phyloP scores from a whole-genome alignment of 305 asterid species.

The Fraxinus greggii region DNA sequence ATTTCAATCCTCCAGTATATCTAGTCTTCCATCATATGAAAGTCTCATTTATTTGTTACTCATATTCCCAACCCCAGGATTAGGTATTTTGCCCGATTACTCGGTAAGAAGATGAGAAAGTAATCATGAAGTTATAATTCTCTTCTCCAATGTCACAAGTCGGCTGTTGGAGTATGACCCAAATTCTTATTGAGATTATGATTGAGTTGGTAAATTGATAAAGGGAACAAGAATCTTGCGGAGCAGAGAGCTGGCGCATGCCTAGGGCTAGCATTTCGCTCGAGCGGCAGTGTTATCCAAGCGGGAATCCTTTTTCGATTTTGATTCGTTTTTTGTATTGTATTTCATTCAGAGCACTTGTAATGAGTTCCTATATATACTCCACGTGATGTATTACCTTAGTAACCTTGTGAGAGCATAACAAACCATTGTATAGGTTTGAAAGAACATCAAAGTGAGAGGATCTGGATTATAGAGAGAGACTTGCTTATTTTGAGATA shows the following conservation, averaged over 20 bases:
- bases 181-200: neutral
- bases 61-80: neutral
- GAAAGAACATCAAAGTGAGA: neutral
- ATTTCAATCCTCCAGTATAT: neutral
- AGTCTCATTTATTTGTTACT: neutral
- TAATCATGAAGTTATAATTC: neutral
- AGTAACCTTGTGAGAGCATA: neutral
- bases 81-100: neutral
- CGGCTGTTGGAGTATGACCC: neutral
- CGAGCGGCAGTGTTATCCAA: neutral
- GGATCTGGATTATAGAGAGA: neutral
- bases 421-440: neutral
- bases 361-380: neutral
- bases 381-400: neutral
- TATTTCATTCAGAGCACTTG: neutral
- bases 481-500: neutral
- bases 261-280: neutral
- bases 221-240: neutral
- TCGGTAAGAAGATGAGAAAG: neutral
- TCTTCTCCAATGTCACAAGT: neutral
- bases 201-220: neutral
- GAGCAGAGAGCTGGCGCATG: neutral
- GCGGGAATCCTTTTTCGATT: neutral
- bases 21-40: neutral
- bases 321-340: neutral